These are phyloP conservation scores for Xylaria palmicola DNA, from an alignment of 495 filamentous ascomycete genomes.

Conservation along the genomic window DNA sequence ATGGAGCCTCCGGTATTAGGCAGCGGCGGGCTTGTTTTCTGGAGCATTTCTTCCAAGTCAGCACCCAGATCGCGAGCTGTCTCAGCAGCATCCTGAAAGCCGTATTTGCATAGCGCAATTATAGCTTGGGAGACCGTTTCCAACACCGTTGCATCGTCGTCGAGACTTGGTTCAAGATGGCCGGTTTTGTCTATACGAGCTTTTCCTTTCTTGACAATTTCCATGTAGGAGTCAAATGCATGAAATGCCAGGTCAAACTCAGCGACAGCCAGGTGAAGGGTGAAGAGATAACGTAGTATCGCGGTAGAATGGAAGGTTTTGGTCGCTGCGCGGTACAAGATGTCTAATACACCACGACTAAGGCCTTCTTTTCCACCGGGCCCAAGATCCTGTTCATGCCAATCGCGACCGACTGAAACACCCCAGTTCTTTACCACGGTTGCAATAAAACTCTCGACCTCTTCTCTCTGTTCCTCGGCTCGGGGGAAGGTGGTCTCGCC, in stretches of 20 bases:
- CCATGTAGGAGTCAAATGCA: conserved; percentile 84
- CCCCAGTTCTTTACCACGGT: conserved; percentile 83
- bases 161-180: conserved; percentile 67
- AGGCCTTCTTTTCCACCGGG: conserved; percentile 72
- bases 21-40: conserved; percentile 31
- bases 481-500: conserved; percentile 77
- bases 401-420: conserved; percentile 68
- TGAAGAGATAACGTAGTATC: conserved; percentile 83
- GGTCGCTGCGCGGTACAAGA: conserved; percentile 81
- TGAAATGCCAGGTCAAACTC: conserved; percentile 87
- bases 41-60: conserved; percentile 63
- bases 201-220: conserved; percentile 78
- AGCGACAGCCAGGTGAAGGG: conserved; percentile 77
- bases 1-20: conserved; percentile 22
- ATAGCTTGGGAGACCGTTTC: conserved; percentile 76
- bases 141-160: conserved; percentile 71
- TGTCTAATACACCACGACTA: conserved; percentile 72
- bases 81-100: conserved; percentile 68
- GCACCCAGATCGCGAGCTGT: conserved; percentile 67
- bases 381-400: conserved; percentile 75
- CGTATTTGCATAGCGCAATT: conserved; percentile 76
- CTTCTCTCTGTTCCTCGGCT: conserved; percentile 69
- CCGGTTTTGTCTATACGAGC: conserved; percentile 76
- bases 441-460: conserved; percentile 79
- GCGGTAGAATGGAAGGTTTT: conserved; percentile 92